Percentiles rank a stretch among this genome's conserved stretches.
These are phyloP conservation scores for Magnolia sinica DNA, from an alignment of 164 flowering plant species.

Conservation along the genomic window DNA sequence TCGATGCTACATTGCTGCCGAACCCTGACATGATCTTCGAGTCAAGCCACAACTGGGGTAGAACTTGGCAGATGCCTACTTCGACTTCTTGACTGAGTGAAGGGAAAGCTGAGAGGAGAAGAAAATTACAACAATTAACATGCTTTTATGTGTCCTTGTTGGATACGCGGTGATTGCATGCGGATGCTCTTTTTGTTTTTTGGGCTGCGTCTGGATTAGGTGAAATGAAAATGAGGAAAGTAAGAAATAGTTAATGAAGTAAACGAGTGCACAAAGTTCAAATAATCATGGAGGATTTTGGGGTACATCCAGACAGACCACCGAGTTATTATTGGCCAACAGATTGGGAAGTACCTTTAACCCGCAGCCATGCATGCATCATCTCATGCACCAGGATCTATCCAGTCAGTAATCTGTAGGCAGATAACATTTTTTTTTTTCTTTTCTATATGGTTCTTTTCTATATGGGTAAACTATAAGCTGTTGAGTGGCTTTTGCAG, in stretches of 20 bases:
- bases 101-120: conserved; percentile 49
- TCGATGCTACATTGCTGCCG: conserved; percentile 44
- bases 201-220: no score
- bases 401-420: conserved; percentile 83
- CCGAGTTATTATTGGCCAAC: neutral
- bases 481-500: no score
- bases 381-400: conserved; percentile 92
- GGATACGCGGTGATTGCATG: no score
- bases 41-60: conserved; percentile 91
- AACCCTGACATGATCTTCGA: conserved; percentile 52
- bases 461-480: no score
- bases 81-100: conserved; percentile 76
- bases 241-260: no score
- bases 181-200: no score
- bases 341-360: conserved; percentile 47
- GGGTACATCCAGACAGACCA: neutral
- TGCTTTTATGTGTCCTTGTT: no score
- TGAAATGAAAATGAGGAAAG: no score
- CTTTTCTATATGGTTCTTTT: no score
- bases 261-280: no score
- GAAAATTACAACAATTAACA: no score
- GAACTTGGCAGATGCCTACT: conserved; percentile 95
- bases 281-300: no score
- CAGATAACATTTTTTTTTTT: neutral
- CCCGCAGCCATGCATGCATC: conserved; percentile 99